Percentiles rank a stretch among this genome's conserved stretches.
These are phyloP conservation scores for Cladophialophora psammophila DNA, from an alignment of 2,329 filamentous ascomycete genomes.

Conservation along the genomic window DNA sequence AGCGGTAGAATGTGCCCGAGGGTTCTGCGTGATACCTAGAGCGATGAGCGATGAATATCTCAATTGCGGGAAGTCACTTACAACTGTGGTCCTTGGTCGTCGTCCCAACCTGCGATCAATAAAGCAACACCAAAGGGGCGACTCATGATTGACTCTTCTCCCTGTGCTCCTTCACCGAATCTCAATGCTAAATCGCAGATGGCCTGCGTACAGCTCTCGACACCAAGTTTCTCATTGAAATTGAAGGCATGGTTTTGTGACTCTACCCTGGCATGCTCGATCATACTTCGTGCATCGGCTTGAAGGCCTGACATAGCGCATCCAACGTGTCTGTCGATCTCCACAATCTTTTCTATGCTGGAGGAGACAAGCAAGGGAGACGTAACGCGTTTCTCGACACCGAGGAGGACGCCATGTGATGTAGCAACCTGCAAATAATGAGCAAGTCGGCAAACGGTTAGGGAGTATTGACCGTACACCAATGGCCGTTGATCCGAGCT, in stretches of 20 bases:
- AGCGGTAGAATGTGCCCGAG: constrained; percentile 97
- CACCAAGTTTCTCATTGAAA: constrained; percentile 92
- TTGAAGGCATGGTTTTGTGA: constrained; percentile 97
- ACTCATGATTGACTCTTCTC: constrained; percentile 98
- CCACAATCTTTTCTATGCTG: constrained; percentile 99
- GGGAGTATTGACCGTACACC: constrained; percentile 64
- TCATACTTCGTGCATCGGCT: constrained; percentile 95
- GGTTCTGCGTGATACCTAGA: constrained; percentile 91
- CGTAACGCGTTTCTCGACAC: constrained; percentile 98
- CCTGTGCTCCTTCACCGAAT: constrained; percentile 96
- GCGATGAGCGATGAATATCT: constrained; percentile 11
- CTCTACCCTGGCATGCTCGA: constrained; percentile 98
- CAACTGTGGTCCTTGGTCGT: constrained; percentile 87
- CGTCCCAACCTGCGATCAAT: constrained; percentile 95
- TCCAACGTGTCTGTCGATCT: constrained; percentile 98
- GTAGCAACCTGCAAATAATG: constrained; percentile 72
- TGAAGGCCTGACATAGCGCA: constrained; percentile 98
- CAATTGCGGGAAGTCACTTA: constrained; percentile 51
- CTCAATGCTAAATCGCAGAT: constrained; percentile 96
- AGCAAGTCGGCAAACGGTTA: neutral
- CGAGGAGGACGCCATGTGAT: constrained; percentile 91
- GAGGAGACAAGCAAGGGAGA: constrained; percentile 96
- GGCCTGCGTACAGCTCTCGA: constrained; percentile 98
- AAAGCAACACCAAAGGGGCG: constrained; percentile 95
- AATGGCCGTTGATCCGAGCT: constrained; percentile 97